Percentiles rank a stretch among this genome's conserved stretches.
These are phyloP conservation scores for Cyclotella kingstonii DNA, from an alignment of 108 stramenopile species.

Conservation along the genomic window DNA sequence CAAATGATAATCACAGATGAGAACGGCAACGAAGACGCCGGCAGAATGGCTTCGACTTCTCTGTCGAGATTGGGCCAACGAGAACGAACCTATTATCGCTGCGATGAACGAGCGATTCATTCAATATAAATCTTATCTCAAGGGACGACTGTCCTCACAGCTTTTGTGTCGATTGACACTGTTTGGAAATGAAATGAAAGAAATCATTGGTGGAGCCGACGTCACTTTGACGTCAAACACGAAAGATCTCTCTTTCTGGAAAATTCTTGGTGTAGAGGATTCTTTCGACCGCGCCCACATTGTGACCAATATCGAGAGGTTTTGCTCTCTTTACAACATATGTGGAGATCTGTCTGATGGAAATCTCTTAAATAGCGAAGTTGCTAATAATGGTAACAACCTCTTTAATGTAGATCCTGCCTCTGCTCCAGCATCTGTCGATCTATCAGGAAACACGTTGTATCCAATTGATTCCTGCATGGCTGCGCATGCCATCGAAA, in stretches of 20 bases:
- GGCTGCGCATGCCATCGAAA: slow-evolving; percentile 15
- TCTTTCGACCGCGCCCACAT: slow-evolving; percentile 78
- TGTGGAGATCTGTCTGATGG: slow-evolving; percentile 33
- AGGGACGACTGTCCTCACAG: slow-evolving; percentile 62
- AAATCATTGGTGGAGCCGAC: not conserved
- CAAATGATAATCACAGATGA: slow-evolving; percentile 49
- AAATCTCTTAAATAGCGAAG: not conserved
- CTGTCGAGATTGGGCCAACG: slow-evolving; percentile 65
- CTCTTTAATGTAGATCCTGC: not conserved
- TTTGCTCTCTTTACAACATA: slow-evolving; percentile 68
- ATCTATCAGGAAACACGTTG: not conserved
- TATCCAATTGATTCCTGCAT: not conserved
- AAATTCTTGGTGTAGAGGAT: slow-evolving; percentile 63
- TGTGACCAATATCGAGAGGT: slow-evolving; percentile 72
- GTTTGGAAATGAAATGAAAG: slow-evolving; percentile 26
- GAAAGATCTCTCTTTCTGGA: slow-evolving; percentile 51
- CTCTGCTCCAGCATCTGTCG: slow-evolving; percentile 21
- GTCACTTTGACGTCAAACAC: not conserved
- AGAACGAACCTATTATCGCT: slow-evolving; percentile 54
- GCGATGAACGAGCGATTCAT: slow-evolving; percentile 54
- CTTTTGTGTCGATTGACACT: slow-evolving; percentile 65
- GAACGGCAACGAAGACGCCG: slow-evolving; percentile 59
- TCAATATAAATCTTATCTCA: slow-evolving; percentile 73
- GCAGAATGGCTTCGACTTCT: slow-evolving; percentile 76
- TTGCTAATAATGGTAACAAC: not conserved